A percentile compares a stretch with the other conserved stretches of the same genome.
phyloP scores from a whole-genome alignment of 2,329 filamentous ascomycete species.

The Diaporthe amygdali region DNA sequence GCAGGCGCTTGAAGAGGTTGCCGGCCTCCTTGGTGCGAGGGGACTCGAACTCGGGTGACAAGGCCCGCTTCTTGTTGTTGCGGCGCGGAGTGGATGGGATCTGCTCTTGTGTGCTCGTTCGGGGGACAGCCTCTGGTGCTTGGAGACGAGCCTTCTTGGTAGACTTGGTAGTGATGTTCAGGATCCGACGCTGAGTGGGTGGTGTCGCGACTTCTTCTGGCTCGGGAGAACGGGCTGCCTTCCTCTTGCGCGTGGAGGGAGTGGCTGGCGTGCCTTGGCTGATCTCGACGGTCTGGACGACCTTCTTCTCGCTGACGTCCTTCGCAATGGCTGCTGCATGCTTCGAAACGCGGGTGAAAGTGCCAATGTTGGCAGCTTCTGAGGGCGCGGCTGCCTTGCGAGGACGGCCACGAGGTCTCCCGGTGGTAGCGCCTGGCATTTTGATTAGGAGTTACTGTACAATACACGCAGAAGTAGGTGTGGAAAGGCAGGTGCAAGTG shows the following conservation, averaged over 20 bases:
- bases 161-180: background rate
- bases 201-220: conserved; percentile 30
- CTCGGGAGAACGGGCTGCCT: conserved; percentile 34
- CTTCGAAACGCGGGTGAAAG: conserved; percentile 56
- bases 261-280: conserved; percentile 27
- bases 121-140: conserved; percentile 2
- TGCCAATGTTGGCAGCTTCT: conserved; percentile 41
- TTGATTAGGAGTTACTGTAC: background rate
- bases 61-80: conserved; percentile 18
- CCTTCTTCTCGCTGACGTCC: conserved; percentile 32
- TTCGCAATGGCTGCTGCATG: conserved; percentile 32
- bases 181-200: background rate
- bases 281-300: conserved; percentile 36
- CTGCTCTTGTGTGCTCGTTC: conserved; percentile 28
- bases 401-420: conserved; percentile 19
- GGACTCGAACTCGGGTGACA: conserved; percentile 29
- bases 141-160: conserved; percentile 23
- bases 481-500: background rate
- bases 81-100: conserved; percentile 27
- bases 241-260: conserved; percentile 41
- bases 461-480: background rate
- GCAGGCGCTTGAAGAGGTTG: conserved; percentile 45
- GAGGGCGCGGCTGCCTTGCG: conserved; percentile 14
- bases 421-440: conserved; percentile 20
- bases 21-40: conserved; percentile 36